Conservation (phyloP, 106 monocot genomes). For the Dioscorea alata region DNA sequence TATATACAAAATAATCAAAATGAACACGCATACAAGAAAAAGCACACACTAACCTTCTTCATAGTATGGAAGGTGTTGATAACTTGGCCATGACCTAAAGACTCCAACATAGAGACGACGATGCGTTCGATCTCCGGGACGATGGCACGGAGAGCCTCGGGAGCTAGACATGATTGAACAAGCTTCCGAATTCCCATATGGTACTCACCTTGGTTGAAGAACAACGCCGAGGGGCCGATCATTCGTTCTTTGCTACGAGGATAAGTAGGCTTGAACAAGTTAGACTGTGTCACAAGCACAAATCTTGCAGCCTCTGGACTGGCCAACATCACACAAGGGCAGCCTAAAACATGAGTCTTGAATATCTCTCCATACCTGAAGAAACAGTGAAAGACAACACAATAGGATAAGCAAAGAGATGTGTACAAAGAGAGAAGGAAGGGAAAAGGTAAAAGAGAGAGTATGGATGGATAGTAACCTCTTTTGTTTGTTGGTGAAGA, state of each 20-base stretch:
- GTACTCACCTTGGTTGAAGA: conserved; percentile 80
- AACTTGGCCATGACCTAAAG: conserved; percentile 22
- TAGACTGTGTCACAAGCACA: conserved; percentile 52
- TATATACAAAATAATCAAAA: background rate
- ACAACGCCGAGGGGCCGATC: conserved; percentile 70
- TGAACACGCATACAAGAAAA: no score
- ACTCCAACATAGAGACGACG: conserved; percentile 25
- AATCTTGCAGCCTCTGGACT: conserved; percentile 77
- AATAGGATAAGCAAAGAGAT: no score
- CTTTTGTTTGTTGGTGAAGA: conserved; percentile 40
- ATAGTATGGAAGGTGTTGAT: conserved; percentile 50
- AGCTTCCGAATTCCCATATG: conserved; percentile 47
- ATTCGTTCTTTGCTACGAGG: conserved; percentile 76
- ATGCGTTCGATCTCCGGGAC: conserved; percentile 35
- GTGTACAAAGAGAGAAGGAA: background rate
- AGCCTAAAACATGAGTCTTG: conserved; percentile 66
- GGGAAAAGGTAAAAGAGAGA: background rate
- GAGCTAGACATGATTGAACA: conserved; percentile 39
- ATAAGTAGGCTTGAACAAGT: conserved; percentile 72
- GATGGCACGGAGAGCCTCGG: conserved; percentile 40
- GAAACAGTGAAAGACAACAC: background rate
- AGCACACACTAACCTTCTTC: conserved; percentile 47
- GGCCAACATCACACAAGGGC: conserved; percentile 81
- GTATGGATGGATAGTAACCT: conserved; percentile 10
- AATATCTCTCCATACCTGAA: conserved; percentile 65